A percentile compares a stretch with the other conserved stretches of the same genome.
These are phyloP conservation scores for Colletotrichum incanum DNA, from an alignment of 2,329 filamentous ascomycete genomes.

Conservation along the genomic window DNA sequence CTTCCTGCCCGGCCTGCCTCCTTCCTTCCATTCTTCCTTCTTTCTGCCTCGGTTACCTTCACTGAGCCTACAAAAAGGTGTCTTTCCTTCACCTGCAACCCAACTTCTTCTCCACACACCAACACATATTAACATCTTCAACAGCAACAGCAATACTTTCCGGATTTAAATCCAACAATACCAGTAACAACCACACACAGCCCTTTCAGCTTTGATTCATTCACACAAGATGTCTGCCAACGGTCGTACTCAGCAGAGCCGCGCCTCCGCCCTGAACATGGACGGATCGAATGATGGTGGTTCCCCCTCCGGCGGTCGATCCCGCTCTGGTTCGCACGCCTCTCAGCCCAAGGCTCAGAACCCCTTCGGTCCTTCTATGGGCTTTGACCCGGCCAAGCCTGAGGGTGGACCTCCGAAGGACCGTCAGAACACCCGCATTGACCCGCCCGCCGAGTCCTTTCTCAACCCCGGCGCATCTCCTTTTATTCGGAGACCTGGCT, in stretches of 20 bases:
- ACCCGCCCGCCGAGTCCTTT: conserved; percentile 73
- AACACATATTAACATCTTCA: not conserved
- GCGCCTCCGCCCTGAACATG: conserved; percentile 23
- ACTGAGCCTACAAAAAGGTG: not conserved
- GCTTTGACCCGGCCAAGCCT: conserved; percentile 62
- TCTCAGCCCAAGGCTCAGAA: conserved; percentile 14
- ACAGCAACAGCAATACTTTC: not conserved
- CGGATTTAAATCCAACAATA: not conserved
- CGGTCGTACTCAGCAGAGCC: conserved; percentile 9
- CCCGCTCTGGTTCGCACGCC: conserved; percentile 29
- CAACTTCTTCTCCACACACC: not conserved
- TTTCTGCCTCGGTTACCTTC: too few species aligned
- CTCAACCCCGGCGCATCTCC: conserved; percentile 49
- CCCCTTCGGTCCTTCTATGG: conserved; percentile 47
- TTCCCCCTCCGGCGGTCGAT: conserved; percentile 20
- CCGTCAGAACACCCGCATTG: conserved; percentile 65
- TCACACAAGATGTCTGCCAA: conserved; percentile 16
- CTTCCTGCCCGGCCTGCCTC: not conserved
- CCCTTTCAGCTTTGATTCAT: not conserved
- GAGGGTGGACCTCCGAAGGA: conserved; percentile 46
- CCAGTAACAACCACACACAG: not conserved
- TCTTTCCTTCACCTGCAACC: not conserved
- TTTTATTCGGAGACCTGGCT: conserved; percentile 66
- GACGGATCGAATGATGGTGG: conserved; percentile 24
- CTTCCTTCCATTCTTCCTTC: not conserved